Percentiles rank a stretch among this genome's conserved stretches.
Evolutionary conservation across 1,139 yeast genomes (phyloP).

Genomic region (Suhomyces coccinellae): DNA sequence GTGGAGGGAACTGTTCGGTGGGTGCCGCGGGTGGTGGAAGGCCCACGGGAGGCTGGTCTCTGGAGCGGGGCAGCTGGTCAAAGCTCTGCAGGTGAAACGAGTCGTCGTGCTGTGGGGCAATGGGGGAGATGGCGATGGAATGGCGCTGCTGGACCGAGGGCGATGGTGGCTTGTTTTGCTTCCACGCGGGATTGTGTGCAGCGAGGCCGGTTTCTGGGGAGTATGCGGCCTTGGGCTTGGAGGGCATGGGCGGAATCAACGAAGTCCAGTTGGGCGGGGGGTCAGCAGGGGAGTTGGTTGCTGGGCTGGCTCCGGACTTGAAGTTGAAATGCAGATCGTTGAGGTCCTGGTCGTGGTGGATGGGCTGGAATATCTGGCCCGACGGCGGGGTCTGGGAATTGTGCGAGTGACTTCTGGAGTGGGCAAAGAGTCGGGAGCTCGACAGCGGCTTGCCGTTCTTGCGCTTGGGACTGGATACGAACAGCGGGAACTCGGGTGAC

Average conservation of each 20-base stretch:
- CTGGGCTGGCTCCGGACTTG: constrained; percentile 2
- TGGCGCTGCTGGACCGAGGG: constrained; percentile 16
- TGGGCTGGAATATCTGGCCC: constrained; percentile 17
- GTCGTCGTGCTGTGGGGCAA: constrained; percentile 8
- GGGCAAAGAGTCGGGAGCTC: constrained; percentile 11
- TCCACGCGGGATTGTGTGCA: neutral
- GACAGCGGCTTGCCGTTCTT: constrained; percentile 4
- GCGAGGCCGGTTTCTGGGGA: constrained; percentile 4
- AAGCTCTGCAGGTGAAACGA: neutral
- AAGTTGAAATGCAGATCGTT: constrained; percentile 10
- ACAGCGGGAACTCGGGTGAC: constrained; percentile 9
- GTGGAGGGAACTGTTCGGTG: constrained; percentile 13
- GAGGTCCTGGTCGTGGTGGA: constrained; percentile 17
- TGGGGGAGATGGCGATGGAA: constrained; percentile 22
- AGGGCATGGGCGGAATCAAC: constrained; percentile 32
- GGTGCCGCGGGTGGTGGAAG: constrained; percentile 8
- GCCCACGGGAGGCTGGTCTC: neutral
- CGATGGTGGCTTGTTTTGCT: neutral
- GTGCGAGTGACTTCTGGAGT: constrained; percentile 19
- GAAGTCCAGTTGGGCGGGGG: constrained; percentile 23
- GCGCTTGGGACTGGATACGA: constrained; percentile 11
- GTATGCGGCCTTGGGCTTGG: constrained; percentile 15
- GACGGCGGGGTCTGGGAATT: constrained; percentile 18
- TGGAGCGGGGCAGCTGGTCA: constrained; percentile 1
- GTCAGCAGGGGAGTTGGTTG: neutral